Evolutionary conservation across 2,329 filamentous ascomycete genomes (phyloP).

Genomic region (Colletotrichum nymphaeae): DNA sequence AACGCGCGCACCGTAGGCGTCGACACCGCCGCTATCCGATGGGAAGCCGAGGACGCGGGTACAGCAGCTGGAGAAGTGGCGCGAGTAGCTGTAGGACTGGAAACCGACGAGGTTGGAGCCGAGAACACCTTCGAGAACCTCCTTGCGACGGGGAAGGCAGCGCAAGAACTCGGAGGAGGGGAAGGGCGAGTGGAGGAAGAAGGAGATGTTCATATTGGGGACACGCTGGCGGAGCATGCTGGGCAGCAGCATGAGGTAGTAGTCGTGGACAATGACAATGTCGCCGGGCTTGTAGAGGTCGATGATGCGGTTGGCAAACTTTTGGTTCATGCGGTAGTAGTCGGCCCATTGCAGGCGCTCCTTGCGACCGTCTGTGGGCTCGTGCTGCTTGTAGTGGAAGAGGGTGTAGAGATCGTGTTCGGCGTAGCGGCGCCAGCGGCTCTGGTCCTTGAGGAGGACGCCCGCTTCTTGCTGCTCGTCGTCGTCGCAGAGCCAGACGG

Average conservation of each 20-base stretch:
- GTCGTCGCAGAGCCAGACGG: conserved; percentile 90
- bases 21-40: conserved; percentile 85
- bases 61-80: conserved; percentile 95
- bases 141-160: conserved; percentile 88
- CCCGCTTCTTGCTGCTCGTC: conserved; percentile 74
- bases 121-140: conserved; percentile 88
- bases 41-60: conserved; percentile 91
- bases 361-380: conserved; percentile 84
- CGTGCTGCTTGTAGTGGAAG: conserved; percentile 96
- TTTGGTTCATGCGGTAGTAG: conserved; percentile 92
- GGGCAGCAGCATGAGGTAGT: conserved; percentile 90
- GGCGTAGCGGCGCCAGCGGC: conserved; percentile 88
- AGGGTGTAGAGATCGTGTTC: conserved; percentile 93
- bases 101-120: conserved; percentile 95
- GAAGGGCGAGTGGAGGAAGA: conserved; percentile 94
- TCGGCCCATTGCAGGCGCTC: conserved; percentile 90
- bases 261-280: conserved; percentile 93
- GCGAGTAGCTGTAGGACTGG: conserved; percentile 94
- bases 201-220: conserved; percentile 92
- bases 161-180: conserved; percentile 96
- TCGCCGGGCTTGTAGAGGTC: conserved; percentile 93
- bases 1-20: conserved; percentile 89
- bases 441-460: conserved; percentile 82
- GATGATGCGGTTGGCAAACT: conserved; percentile 90
- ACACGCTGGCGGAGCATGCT: conserved; percentile 87